phyloP scores from a whole-genome alignment of 805 yeast genomes.

The Ogataea glucozyma region DNA sequence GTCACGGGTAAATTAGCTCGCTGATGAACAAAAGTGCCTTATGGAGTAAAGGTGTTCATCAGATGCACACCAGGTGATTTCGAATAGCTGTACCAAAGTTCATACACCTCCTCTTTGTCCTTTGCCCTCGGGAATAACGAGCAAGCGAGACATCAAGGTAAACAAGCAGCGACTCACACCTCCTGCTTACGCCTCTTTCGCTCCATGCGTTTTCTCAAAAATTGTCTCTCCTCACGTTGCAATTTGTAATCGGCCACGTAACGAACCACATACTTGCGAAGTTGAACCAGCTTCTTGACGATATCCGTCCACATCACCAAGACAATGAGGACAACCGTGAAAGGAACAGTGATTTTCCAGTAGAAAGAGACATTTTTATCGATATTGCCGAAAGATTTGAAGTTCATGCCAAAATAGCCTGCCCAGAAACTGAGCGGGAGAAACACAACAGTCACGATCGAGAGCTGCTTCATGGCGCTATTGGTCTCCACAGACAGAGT shows the following conservation, averaged over 20 bases:
- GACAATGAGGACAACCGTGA: conserved; percentile 38
- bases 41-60: too few species aligned
- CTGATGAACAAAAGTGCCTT: too few species aligned
- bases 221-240: conserved; percentile 6
- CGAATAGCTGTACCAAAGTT: too few species aligned
- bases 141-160: too few species aligned
- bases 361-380: conserved; percentile 42
- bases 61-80: too few species aligned
- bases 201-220: not conserved
- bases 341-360: conserved; percentile 49
- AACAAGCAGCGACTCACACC: too few species aligned
- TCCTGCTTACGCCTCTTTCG: not conserved
- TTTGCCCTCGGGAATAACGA: too few species aligned
- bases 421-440: conserved; percentile 61
- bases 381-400: conserved; percentile 43
- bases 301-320: conserved; percentile 38
- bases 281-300: conserved; percentile 8
- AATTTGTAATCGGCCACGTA: conserved; percentile 9
- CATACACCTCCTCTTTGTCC: not conserved
- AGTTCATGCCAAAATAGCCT: conserved; percentile 63
- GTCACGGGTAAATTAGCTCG: too few species aligned
- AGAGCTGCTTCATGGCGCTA: conserved; percentile 53
- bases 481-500: conserved; percentile 57
- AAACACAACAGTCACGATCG: conserved; percentile 58
- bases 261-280: conserved; percentile 10